Conservation (phyloP, 176 grass and related monocot genomes). For the Eremochloa ophiuroides region DNA sequence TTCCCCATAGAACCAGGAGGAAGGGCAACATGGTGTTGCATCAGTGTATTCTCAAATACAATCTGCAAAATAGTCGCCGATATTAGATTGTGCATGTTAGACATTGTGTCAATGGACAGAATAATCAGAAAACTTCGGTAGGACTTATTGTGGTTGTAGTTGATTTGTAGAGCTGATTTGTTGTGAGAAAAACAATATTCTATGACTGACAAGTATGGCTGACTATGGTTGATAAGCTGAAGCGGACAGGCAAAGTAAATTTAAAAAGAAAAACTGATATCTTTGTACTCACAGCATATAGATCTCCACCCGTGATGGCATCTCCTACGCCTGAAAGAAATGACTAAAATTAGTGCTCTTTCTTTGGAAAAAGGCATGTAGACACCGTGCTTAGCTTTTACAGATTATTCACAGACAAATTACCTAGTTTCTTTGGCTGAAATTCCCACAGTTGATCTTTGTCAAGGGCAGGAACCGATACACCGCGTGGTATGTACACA, state of each 20-base stretch:
- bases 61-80: slow-evolving; percentile 31
- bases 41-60: slow-evolving; percentile 72
- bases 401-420: not conserved
- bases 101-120: not conserved
- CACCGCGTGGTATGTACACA: slow-evolving; percentile 93
- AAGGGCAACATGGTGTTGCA: slow-evolving; percentile 72
- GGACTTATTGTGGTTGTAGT: no score
- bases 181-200: no score
- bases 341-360: slow-evolving; percentile 10
- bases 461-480: slow-evolving; percentile 88
- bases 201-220: no score
- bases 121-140: not conserved
- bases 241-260: slow-evolving; percentile 20
- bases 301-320: slow-evolving; percentile 68
- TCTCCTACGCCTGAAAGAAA: slow-evolving; percentile 67
- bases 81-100: not conserved
- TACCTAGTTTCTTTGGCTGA: slow-evolving; percentile 68
- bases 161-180: no score
- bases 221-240: no score
- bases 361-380: not conserved
- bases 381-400: slow-evolving; percentile 22
- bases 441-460: slow-evolving; percentile 89
- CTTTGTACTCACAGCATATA: slow-evolving; percentile 67
- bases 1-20: slow-evolving; percentile 93
- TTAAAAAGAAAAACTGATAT: not conserved